phyloP scores from a whole-genome alignment of 768 basidiomycete genomes.

The Mycena haematopus region DNA sequence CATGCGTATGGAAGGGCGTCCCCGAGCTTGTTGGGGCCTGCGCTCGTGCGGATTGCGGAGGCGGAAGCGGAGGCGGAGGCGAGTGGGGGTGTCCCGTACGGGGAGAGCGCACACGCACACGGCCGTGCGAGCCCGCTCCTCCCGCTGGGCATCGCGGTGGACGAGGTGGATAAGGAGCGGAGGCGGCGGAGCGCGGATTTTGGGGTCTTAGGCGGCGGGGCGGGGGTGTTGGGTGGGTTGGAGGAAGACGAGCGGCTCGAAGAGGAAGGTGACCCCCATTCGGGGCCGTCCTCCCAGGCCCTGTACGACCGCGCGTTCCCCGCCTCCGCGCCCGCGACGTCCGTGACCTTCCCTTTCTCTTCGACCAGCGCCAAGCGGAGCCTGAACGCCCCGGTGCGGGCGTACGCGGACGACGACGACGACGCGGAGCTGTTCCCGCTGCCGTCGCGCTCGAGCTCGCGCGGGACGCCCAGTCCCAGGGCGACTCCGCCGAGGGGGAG shows the following conservation, averaged over 20 bases:
- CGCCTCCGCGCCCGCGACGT: neutral
- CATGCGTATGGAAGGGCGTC: neutral
- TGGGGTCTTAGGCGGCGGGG: neutral
- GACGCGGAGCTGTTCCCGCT: conserved; percentile 30
- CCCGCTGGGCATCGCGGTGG: conserved; percentile 29
- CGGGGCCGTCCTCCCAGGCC: conserved; percentile 7
- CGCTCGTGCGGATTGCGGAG: conserved; percentile 14
- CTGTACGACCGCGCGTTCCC: neutral
- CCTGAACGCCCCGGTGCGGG: conserved; percentile 1
- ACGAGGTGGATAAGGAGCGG: conserved; percentile 31
- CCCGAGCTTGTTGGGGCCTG: conserved; percentile 13
- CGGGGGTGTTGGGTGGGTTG: neutral
- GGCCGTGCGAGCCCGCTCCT: conserved; percentile 25
- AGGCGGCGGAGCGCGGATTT: conserved; percentile 9
- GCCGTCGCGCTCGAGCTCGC: conserved; percentile 16
- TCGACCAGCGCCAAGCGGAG: neutral
- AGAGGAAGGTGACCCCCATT: neutral
- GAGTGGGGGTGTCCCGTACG: neutral
- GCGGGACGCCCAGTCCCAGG: too few relatives aligned
- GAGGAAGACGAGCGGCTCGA: neutral
- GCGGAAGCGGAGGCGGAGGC: too few relatives aligned
- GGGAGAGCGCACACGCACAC: neutral
- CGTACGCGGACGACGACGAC: conserved; percentile 28
- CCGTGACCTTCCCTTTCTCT: neutral
- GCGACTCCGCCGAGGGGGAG: conserved; percentile 7